These are phyloP conservation scores for Eucalyptus caleyi DNA, from an alignment of 345 rosid genomes.

Conservation along the genomic window DNA sequence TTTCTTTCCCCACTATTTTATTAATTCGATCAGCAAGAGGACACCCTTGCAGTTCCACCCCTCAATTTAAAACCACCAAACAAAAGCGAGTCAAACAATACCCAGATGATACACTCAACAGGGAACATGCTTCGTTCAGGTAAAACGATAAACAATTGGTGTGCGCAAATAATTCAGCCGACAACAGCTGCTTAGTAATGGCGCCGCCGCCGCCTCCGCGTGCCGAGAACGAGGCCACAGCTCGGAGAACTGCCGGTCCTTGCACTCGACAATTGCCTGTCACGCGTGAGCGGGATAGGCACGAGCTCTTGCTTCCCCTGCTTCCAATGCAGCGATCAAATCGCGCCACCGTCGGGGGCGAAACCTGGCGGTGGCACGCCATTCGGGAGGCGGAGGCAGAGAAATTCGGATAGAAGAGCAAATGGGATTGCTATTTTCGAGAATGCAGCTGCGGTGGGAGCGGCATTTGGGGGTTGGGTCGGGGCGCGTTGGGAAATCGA, in stretches of 20 bases:
- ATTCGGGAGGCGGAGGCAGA: slow-evolving; percentile 1
- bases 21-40: neutral
- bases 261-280: slow-evolving; percentile 15
- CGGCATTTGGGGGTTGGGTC: neutral
- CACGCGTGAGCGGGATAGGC: slow-evolving; percentile 6
- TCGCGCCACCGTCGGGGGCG: neutral
- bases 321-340: slow-evolving; percentile 1
- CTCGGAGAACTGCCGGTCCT: slow-evolving; percentile 12
- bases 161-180: neutral
- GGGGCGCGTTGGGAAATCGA: neutral
- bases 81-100: neutral
- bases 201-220: slow-evolving; percentile 13
- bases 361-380: neutral
- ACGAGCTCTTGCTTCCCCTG: neutral
- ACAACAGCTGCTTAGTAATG: slow-evolving; percentile 9
- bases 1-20: neutral
- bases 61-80: neutral
- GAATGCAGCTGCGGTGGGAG: neutral
- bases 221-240: slow-evolving; percentile 4
- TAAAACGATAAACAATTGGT: slow-evolving; percentile 5
- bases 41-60: neutral
- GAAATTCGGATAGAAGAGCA: neutral
- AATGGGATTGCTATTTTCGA: neutral
- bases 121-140: neutral
- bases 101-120: neutral